These are phyloP conservation scores for Daldinia bambusicola DNA, from an alignment of 495 filamentous ascomycete genomes.

Conservation along the genomic window DNA sequence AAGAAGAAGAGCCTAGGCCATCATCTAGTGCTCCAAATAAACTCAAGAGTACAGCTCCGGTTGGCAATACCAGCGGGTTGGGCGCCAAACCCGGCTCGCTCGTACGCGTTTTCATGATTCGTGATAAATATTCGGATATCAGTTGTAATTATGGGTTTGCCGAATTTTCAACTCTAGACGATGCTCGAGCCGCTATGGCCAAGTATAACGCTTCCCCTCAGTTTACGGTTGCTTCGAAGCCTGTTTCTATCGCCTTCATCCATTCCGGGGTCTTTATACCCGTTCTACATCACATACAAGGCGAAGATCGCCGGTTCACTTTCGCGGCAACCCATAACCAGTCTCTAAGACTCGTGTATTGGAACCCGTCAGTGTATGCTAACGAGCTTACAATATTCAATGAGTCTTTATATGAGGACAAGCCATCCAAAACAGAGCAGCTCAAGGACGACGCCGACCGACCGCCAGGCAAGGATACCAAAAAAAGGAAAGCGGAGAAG, in stretches of 20 bases:
- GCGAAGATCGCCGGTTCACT: constrained; percentile 68
- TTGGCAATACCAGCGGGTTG: constrained; percentile 71
- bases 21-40: constrained; percentile 58
- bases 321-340: constrained; percentile 79
- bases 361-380: constrained; percentile 83
- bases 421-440: constrained; percentile 53
- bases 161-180: constrained; percentile 80
- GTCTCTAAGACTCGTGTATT: constrained; percentile 78
- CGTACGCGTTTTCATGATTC: constrained; percentile 79
- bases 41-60: constrained; percentile 78
- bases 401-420: constrained; percentile 49
- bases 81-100: constrained; percentile 82
- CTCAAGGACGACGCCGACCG: constrained; percentile 48
- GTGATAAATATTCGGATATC: constrained; percentile 77
- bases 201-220: constrained; percentile 80
- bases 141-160: constrained; percentile 92
- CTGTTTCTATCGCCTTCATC: constrained; percentile 79
- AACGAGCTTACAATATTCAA: constrained; percentile 70
- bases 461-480: constrained; percentile 64
- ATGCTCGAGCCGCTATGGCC: constrained; percentile 79
- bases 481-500: constrained; percentile 74
- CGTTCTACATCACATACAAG: constrained; percentile 64
- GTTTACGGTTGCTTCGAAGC: constrained; percentile 85
- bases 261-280: constrained; percentile 91
- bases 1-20: constrained; percentile 59